A percentile compares a stretch with the other conserved stretches of the same genome.
Conservation (phyloP, 257 asterid species). For the Pogostemon cablin region DNA sequence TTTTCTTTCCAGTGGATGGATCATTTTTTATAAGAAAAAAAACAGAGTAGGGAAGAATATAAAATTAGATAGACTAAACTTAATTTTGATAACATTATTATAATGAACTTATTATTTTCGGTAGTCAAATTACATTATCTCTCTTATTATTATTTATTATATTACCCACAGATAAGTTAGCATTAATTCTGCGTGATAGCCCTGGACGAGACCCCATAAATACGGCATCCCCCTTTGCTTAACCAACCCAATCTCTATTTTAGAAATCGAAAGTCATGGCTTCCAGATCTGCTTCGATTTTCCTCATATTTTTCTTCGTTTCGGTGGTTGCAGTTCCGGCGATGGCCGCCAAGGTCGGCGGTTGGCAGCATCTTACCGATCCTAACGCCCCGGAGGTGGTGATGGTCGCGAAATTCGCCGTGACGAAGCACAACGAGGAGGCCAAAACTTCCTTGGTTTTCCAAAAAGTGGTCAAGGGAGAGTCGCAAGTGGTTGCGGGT, state of each 20-base stretch:
- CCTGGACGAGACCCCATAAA: neutral
- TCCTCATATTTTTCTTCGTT: conserved; percentile 21
- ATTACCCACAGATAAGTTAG: too few species aligned
- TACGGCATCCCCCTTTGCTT: neutral
- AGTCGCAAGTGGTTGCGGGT: conserved; percentile 48
- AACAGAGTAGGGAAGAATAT: too few species aligned
- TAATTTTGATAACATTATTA: too few species aligned
- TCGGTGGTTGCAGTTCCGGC: conserved; percentile 8
- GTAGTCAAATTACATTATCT: too few species aligned
- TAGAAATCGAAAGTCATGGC: conserved; percentile 14
- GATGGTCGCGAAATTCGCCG: conserved; percentile 44
- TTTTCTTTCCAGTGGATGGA: too few species aligned
- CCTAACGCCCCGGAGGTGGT: conserved; percentile 37
- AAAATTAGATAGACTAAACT: too few species aligned
- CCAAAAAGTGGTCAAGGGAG: conserved; percentile 37
- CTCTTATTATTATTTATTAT: too few species aligned
- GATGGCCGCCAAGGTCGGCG: conserved; percentile 17
- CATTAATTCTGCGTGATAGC: neutral
- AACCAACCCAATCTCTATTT: neutral
- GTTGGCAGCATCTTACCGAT: conserved; percentile 39
- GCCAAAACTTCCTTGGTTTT: conserved; percentile 26
- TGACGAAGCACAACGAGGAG: conserved; percentile 44
- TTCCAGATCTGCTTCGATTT: conserved; percentile 9
- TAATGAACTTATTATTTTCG: too few species aligned
- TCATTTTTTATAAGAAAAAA: too few species aligned